phyloP scores from a whole-genome alignment of 2,329 filamentous ascomycete species.

The Colletotrichum cuscutae region DNA sequence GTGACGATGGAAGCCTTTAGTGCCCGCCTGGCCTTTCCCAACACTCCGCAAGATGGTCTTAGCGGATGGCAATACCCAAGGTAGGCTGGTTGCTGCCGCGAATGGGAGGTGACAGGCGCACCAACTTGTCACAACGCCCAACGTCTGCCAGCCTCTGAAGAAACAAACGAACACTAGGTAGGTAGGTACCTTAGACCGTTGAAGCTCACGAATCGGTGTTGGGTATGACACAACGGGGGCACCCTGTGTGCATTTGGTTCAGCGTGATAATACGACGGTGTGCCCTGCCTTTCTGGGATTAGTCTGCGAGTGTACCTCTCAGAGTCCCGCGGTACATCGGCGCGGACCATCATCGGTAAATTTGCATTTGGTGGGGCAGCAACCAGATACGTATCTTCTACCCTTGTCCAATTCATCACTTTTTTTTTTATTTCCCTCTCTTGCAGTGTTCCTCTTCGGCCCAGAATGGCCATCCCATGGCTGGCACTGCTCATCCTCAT shows the following conservation, averaged over 20 bases:
- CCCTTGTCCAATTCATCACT: not conserved
- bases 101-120: not conserved
- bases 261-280: not conserved
- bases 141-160: conserved; percentile 1
- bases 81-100: not conserved
- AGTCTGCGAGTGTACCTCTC: too few relatives aligned
- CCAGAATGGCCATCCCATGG: not conserved
- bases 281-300: not conserved
- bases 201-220: not conserved
- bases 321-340: conserved; percentile 1
- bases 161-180: too few relatives aligned
- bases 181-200: too few relatives aligned
- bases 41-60: not conserved
- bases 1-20: not conserved
- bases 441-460: not conserved
- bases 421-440: not conserved
- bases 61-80: not conserved
- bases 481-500: conserved; percentile 5
- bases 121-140: not conserved
- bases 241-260: not conserved
- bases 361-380: conserved; percentile 11
- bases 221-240: not conserved
- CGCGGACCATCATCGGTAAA: conserved; percentile 18
- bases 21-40: conserved; percentile 14
- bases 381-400: not conserved